A percentile compares a stretch with the other conserved stretches of the same genome.
Evolutionary conservation across 108 stramenopile genomes (phyloP).

Genomic region (Stephanodiscus minutulus): DNA sequence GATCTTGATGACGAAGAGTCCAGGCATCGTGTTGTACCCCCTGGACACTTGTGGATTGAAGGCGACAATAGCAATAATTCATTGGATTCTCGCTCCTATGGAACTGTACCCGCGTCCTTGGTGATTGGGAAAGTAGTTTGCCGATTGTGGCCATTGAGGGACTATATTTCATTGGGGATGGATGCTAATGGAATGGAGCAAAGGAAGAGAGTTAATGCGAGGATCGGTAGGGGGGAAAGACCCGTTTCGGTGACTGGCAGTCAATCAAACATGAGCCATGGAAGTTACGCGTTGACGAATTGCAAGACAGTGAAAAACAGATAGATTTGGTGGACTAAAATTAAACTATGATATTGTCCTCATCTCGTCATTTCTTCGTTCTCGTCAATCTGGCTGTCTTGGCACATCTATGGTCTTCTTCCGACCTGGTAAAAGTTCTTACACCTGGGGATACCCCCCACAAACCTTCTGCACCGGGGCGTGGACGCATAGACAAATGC

Average conservation of each 20-base stretch:
- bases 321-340: neutral
- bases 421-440: too few relatives aligned
- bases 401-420: too few relatives aligned
- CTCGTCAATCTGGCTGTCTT: neutral
- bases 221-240: constrained; percentile 39
- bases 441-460: too few relatives aligned
- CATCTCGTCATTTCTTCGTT: neutral
- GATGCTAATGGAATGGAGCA: constrained; percentile 45
- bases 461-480: too few relatives aligned
- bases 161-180: constrained; percentile 33
- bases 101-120: constrained; percentile 85
- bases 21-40: constrained; percentile 64
- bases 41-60: constrained; percentile 94
- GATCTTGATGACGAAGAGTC: constrained; percentile 40
- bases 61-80: constrained; percentile 91
- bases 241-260: constrained; percentile 16
- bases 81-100: constrained; percentile 90
- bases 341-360: too few relatives aligned
- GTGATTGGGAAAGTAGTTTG: constrained; percentile 84
- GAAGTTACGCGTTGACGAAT: constrained; percentile 20
- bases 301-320: neutral
- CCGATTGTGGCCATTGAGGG: constrained; percentile 86
- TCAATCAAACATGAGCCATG: constrained; percentile 4
- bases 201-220: constrained; percentile 35
- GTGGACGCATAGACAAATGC: too few relatives aligned